Evolutionary conservation across 1,284 basidiomycete genomes (phyloP).

Genomic region (Laetiporus sulphureus): DNA sequence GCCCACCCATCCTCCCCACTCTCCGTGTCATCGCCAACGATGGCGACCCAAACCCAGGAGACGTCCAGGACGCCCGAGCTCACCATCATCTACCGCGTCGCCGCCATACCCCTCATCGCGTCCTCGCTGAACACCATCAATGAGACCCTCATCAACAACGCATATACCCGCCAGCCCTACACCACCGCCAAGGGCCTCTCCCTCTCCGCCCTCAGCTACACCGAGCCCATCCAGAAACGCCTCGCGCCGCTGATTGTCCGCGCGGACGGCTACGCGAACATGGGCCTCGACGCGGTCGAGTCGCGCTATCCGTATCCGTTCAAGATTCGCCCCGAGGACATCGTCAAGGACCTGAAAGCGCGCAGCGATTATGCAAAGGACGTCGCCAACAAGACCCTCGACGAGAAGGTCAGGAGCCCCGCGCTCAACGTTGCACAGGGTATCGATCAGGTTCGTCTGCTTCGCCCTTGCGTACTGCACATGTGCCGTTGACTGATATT

Average conservation of each 20-base stretch:
- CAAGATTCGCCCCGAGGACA: slow-evolving; percentile 62
- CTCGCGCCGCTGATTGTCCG: slow-evolving; percentile 58
- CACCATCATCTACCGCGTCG: slow-evolving; percentile 55
- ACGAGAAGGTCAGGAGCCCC: slow-evolving; percentile 57
- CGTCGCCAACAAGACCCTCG: slow-evolving; percentile 58
- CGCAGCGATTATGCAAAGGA: slow-evolving; percentile 47
- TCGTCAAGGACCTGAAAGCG: slow-evolving; percentile 52
- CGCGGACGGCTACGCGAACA: slow-evolving; percentile 63
- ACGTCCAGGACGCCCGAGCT: slow-evolving; percentile 39
- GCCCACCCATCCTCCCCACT: slow-evolving; percentile 3
- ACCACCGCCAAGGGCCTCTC: slow-evolving; percentile 54
- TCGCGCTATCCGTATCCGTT: slow-evolving; percentile 70
- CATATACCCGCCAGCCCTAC: slow-evolving; percentile 58
- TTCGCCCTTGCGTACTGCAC: slow-evolving; percentile 18
- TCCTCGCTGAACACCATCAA: slow-evolving; percentile 56
- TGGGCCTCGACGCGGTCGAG: slow-evolving; percentile 68
- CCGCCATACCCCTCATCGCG: slow-evolving; percentile 62
- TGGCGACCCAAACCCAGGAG: slow-evolving; percentile 36
- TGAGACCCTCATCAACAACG: slow-evolving; percentile 48
- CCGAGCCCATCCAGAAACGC: slow-evolving; percentile 56
- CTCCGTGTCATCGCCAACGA: slow-evolving; percentile 21
- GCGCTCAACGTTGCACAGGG: slow-evolving; percentile 57
- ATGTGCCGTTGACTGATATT: slow-evolving; percentile 10
- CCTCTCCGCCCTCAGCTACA: slow-evolving; percentile 49
- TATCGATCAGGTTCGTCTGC: slow-evolving; percentile 58